A percentile compares a stretch with the other conserved stretches of the same genome.
phyloP scores from a whole-genome alignment of 257 asterid species.

The Solanum gracilifrons region DNA sequence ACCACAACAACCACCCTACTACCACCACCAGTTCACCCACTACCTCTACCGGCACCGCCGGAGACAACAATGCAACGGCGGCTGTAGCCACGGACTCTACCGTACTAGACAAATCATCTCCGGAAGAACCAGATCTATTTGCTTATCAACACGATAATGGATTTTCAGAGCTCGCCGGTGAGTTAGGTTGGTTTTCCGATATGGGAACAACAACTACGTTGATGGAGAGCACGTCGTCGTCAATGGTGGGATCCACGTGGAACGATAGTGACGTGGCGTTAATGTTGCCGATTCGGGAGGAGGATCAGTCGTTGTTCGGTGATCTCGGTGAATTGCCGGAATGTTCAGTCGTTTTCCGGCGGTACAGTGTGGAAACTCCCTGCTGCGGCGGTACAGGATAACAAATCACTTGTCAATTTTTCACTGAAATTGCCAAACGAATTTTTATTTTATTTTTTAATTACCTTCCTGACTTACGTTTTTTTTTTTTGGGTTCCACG shows the following conservation, averaged over 20 bases:
- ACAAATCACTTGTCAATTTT: not conserved
- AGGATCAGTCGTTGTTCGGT: constrained; percentile 60
- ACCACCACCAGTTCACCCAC: constrained; percentile 1
- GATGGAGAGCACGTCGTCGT: constrained; percentile 28
- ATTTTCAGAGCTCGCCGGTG: constrained; percentile 46
- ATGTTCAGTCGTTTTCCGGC: constrained; percentile 52
- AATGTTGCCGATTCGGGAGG: constrained; percentile 52
- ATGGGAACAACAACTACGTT: constrained; percentile 39
- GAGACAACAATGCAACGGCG: not conserved
- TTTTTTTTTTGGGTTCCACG: not conserved
- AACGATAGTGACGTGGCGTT: constrained; percentile 26
- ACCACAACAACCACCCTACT: constrained; percentile 15
- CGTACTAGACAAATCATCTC: not conserved
- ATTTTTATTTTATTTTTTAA: not conserved
- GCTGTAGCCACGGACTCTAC: not conserved
- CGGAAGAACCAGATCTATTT: constrained; percentile 26
- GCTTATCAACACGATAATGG: constrained; percentile 21
- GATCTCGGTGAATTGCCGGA: constrained; percentile 84
- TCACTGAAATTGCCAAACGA: not conserved
- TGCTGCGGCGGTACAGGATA: constrained; percentile 30
- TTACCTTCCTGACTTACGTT: not conserved
- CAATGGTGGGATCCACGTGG: constrained; percentile 44
- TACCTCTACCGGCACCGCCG: not conserved
- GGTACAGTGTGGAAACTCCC: constrained; percentile 23
- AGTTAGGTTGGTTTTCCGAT: constrained; percentile 56